These are phyloP conservation scores for Pilaira anomala DNA, from an alignment of 192 early-diverging fungal genomes.

Conservation along the genomic window DNA sequence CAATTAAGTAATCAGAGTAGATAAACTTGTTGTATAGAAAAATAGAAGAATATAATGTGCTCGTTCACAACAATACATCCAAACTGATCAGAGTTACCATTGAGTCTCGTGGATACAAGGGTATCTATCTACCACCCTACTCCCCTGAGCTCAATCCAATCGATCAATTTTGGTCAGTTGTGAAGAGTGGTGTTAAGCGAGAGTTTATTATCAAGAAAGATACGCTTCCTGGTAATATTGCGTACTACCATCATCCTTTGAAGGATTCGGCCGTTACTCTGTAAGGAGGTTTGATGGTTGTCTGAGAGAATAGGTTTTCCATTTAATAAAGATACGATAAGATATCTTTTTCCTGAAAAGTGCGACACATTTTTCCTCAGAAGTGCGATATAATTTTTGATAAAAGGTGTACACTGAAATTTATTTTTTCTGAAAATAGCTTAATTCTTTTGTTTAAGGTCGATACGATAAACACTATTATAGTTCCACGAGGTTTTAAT, in stretches of 20 bases:
- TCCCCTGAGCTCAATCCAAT: constrained; percentile 26
- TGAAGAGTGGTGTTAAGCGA: constrained; percentile 4
- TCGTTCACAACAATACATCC: constrained; percentile 8
- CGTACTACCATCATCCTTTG: neutral
- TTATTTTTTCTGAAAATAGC: too few relatives aligned
- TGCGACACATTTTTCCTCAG: too few relatives aligned
- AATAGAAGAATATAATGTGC: too few relatives aligned
- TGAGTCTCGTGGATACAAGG: neutral
- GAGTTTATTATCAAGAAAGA: constrained; percentile 10
- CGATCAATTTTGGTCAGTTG: constrained; percentile 22
- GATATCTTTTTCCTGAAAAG: too few relatives aligned
- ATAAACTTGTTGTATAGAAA: too few relatives aligned
- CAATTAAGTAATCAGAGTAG: too few relatives aligned
- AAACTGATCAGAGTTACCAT: neutral
- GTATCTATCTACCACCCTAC: constrained; percentile 17
- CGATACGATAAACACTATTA: too few relatives aligned
- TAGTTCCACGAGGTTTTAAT: too few relatives aligned
- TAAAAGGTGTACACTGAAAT: too few relatives aligned
- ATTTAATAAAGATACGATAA: constrained; percentile 1
- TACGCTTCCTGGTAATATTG: neutral
- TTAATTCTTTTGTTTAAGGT: too few relatives aligned
- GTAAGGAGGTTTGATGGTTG: neutral
- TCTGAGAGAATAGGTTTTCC: neutral
- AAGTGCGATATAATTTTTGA: too few relatives aligned
- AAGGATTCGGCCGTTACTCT: constrained; percentile 1